Conservation (phyloP, 768 basidiomycete species). For the Lyophyllum semitale region DNA sequence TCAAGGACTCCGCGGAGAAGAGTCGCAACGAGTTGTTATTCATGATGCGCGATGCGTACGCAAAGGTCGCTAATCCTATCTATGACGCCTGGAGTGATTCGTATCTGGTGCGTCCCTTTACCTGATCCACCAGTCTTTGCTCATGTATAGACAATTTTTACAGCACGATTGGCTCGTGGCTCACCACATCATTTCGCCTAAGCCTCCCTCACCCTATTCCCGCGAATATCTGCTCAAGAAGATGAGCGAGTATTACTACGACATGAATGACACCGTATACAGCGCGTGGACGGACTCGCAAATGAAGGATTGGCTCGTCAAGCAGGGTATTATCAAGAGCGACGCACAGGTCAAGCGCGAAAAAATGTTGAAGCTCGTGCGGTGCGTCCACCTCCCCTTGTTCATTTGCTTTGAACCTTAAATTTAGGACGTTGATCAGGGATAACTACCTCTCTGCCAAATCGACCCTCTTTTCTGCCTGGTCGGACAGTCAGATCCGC, state of each 20-base stretch:
- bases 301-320: slow-evolving; percentile 76
- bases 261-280: slow-evolving; percentile 53
- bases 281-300: slow-evolving; percentile 78
- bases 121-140: background rate
- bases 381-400: slow-evolving; percentile 40
- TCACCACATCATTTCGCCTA: slow-evolving; percentile 71
- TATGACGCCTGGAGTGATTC: slow-evolving; percentile 90
- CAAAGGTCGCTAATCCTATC: slow-evolving; percentile 57
- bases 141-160: background rate
- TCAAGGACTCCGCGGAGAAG: slow-evolving; percentile 50
- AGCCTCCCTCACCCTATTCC: slow-evolving; percentile 50
- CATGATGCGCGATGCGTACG: slow-evolving; percentile 72
- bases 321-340: slow-evolving; percentile 71
- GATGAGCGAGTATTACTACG: slow-evolving; percentile 84
- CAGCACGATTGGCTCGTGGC: slow-evolving; percentile 84
- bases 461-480: slow-evolving; percentile 65
- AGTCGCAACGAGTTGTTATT: slow-evolving; percentile 68
- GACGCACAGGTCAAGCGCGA: slow-evolving; percentile 68
- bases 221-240: slow-evolving; percentile 61
- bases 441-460: slow-evolving; percentile 67
- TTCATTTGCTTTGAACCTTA: background rate
- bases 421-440: slow-evolving; percentile 28
- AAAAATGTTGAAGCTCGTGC: slow-evolving; percentile 74
- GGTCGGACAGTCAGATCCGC: slow-evolving; percentile 74
- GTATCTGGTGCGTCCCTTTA: slow-evolving; percentile 60